Conservation (phyloP, 208 protist genomes). For the Leishmania major region DNA sequence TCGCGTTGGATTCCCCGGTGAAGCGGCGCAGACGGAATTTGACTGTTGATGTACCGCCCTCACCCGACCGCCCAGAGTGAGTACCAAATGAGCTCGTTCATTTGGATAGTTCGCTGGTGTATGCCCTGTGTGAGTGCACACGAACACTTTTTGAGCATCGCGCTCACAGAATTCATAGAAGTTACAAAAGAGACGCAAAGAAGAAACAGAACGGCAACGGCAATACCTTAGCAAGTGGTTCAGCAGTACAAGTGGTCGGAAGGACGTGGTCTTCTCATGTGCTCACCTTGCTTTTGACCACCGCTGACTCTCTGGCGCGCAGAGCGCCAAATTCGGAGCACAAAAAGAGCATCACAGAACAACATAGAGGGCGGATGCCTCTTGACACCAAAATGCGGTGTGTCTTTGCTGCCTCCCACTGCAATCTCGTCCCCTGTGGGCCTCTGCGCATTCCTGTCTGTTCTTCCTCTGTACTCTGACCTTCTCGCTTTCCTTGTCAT, state of each 20-base stretch:
- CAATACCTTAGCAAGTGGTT: not conserved
- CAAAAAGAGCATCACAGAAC: not conserved
- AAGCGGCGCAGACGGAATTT: conserved; percentile 34
- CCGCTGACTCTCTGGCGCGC: not conserved
- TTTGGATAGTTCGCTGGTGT: not conserved
- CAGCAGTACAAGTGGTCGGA: not conserved
- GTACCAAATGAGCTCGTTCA: not conserved
- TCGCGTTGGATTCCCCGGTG: conserved; percentile 45
- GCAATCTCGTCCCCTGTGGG: not conserved
- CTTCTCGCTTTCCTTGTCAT: conserved; percentile 15
- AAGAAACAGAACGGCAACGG: not conserved
- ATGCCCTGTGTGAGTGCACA: not conserved
- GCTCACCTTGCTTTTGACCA: not conserved
- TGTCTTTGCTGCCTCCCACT: not conserved
- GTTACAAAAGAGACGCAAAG: not conserved
- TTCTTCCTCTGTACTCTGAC: not conserved
- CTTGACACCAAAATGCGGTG: not conserved
- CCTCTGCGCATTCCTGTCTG: not conserved
- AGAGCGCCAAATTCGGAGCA: not conserved
- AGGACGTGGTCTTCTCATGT: not conserved
- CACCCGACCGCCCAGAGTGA: conserved; percentile 33
- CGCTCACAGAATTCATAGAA: not conserved
- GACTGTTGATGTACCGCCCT: conserved; percentile 30
- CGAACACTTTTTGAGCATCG: not conserved
- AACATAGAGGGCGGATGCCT: not conserved